Evolutionary conservation across 148 eudicot genomes (phyloP), one percentile per base, ranked within the genome.

Genomic region (Silene uniflora): DNA sequence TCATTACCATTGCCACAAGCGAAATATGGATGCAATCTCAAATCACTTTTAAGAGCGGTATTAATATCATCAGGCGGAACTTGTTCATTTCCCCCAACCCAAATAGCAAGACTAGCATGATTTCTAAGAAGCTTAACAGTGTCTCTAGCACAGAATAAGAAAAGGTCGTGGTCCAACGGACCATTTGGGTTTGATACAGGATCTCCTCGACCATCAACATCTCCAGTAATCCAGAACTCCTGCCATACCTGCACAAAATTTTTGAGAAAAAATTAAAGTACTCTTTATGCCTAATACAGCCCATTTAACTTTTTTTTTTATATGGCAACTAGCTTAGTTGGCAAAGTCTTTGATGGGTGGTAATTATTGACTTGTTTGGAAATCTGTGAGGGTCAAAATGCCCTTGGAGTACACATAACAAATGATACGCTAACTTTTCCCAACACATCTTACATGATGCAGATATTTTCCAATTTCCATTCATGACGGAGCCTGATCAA

Each of bases 71-170:
- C 83, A 18, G 99, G 99, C 67, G 99, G 99, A 74, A 80, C 83
- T 88, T 96, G 98, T 86, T 96, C 99, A 78, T 96, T 96, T 74
- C 99, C 99, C 13, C 99, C 99, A 7, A 96, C 99, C 99, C 99
- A 96, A 72, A 96, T 89, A 78, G 99, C 98, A 81, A 96, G 99
- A 84, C 99, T 96, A 22, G 98, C 89, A 81, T 96, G 98, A 80
- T 96, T 96, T 68, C 99, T 83, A 27, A 96, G 88, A 75, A 95
- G 92, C 87, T 91, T 95, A 71, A 95, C 83, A 7, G 99, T 95
- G 81, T 95, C 99, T 73, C 90, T 83, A 16, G 99, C 99, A 86
- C 97, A 95, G 42, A 89, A 77, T 84, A 96, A 44, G 88, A 96
- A 96, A 73, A 96, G 94, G 8, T 96, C 87, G 77, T 96, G 99